Conservation (phyloP, 1,284 basidiomycete genomes). For the Ceratobasidium sp. region DNA sequence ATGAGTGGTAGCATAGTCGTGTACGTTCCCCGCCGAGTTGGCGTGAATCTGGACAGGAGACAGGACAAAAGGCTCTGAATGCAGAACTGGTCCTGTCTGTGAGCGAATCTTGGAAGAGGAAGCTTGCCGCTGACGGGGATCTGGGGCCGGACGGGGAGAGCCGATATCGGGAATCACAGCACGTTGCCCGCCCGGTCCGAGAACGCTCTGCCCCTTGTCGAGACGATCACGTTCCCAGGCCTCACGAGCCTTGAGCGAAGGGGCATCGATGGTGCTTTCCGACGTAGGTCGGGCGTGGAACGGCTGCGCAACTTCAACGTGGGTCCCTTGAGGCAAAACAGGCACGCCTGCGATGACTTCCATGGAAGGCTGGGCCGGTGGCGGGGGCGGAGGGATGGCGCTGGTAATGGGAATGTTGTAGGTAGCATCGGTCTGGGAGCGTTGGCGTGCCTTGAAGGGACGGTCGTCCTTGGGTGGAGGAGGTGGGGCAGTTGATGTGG, state of each 20-base stretch:
- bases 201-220: constrained; percentile 39
- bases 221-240: constrained; percentile 41
- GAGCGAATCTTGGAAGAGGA: constrained; percentile 10
- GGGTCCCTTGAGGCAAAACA: constrained; percentile 31
- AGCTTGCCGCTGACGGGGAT: constrained; percentile 20
- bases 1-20: constrained; percentile 18
- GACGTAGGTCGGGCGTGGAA: constrained; percentile 13
- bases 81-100: constrained; percentile 1
- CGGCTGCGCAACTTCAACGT: constrained; percentile 17
- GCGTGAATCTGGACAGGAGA: constrained; percentile 7
- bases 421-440: constrained; percentile 17
- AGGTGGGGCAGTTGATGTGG: constrained; percentile 27
- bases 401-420: constrained; percentile 1
- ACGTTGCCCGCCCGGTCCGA: constrained; percentile 27
- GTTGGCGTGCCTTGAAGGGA: constrained; percentile 5
- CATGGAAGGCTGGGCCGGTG: constrained; percentile 6
- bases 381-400: constrained; percentile 1
- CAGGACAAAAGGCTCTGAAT: constrained; percentile 5
- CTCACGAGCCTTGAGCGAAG: constrained; percentile 43
- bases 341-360: constrained; percentile 30
- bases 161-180: constrained; percentile 25
- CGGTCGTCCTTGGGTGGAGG: constrained; percentile 27
- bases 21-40: constrained; percentile 1
- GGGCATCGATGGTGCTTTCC: constrained; percentile 43
- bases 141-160: constrained; percentile 20